Conservation (phyloP, 768 basidiomycete species). For the Kwoniella newhampshirensis region DNA sequence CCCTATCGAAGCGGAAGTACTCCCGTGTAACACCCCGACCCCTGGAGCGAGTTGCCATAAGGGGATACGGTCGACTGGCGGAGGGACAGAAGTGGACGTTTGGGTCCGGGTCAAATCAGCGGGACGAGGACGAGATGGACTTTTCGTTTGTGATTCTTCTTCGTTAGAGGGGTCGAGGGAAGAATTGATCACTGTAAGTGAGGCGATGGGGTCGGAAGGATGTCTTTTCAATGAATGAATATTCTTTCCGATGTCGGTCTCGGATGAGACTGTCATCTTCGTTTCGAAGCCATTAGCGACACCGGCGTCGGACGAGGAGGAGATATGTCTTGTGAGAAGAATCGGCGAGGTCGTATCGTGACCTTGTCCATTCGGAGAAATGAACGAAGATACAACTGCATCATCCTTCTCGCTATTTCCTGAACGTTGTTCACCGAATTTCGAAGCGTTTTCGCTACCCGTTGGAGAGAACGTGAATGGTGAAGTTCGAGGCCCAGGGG, state of each 20-base stretch:
- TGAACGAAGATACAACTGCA: neutral
- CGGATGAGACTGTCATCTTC: no score
- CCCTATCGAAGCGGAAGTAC: conserved; percentile 38
- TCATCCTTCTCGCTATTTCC: no score
- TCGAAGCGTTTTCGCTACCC: neutral
- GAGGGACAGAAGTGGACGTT: neutral
- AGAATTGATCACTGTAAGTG: conserved; percentile 30
- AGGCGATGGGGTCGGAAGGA: conserved; percentile 38
- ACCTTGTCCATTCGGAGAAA: conserved; percentile 3
- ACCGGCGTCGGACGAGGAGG: no score
- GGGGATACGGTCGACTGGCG: conserved; percentile 29
- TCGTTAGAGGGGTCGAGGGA: conserved; percentile 1
- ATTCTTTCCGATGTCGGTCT: no score
- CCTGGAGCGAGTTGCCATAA: conserved; percentile 46
- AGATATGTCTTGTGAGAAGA: neutral
- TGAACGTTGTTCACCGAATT: no score
- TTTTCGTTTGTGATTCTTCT: no score
- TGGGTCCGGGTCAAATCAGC: no score
- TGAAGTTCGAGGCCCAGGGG: neutral
- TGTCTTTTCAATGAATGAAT: conserved; percentile 4
- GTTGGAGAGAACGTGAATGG: neutral
- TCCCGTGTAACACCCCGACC: conserved; percentile 37
- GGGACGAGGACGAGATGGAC: no score
- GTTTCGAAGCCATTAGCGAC: no score
- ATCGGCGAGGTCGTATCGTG: neutral